These are phyloP conservation scores for Nymphaea thermarum DNA, from an alignment of 164 flowering plant genomes.

Conservation along the genomic window DNA sequence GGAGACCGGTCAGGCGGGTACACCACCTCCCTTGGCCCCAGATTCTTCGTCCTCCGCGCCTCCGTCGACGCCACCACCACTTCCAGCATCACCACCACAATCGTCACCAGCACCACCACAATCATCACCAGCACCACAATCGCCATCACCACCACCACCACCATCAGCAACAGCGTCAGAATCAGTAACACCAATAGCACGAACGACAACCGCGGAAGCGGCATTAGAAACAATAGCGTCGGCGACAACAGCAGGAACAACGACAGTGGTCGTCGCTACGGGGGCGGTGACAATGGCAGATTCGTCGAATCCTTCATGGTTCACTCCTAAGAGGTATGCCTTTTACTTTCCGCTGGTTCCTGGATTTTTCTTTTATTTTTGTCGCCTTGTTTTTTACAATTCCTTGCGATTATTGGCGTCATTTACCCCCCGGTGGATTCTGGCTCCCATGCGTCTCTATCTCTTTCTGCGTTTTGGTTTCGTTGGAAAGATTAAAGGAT, in stretches of 20 bases:
- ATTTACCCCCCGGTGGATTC: no score
- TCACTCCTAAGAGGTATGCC: slow-evolving; percentile 34
- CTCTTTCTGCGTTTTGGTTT: no score
- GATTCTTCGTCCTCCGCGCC: no score
- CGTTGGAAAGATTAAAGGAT: no score
- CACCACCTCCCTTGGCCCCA: no score
- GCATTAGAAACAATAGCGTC: neutral
- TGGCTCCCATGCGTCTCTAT: no score
- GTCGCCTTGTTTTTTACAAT: neutral
- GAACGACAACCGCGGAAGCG: neutral
- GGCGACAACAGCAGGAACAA: neutral
- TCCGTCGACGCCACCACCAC: no score
- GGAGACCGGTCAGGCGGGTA: no score
- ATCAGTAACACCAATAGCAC: neutral
- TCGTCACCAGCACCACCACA: neutral
- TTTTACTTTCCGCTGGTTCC: neutral
- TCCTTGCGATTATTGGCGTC: no score
- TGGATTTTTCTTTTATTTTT: neutral
- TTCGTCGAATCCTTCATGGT: slow-evolving; percentile 34
- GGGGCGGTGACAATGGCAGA: neutral
- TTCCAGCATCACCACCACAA: no score
- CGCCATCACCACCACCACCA: neutral
- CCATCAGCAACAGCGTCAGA: neutral
- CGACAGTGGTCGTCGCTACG: neutral
- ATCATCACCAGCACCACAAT: neutral